Evolutionary conservation across 2,329 filamentous ascomycete species (phyloP).

Genomic region (Verticillium zaregamsianum): DNA sequence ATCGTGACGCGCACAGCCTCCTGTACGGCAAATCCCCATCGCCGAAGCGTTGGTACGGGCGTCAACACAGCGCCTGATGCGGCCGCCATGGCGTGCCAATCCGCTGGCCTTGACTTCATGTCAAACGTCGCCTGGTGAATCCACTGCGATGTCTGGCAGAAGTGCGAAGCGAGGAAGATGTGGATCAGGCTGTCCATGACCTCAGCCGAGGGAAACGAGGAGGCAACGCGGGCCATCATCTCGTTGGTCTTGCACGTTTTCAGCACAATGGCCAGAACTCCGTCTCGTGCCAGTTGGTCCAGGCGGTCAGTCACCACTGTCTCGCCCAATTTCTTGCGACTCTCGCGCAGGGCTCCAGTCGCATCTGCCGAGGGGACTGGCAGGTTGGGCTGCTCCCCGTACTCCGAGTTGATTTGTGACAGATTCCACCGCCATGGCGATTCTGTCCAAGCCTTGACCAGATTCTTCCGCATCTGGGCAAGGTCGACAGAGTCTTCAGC

Average conservation of each 20-base stretch:
- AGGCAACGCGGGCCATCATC: constrained; percentile 48
- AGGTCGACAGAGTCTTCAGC: constrained; percentile 37
- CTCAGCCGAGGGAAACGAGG: constrained; percentile 58
- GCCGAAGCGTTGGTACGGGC: constrained; percentile 52
- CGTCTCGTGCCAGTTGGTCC: constrained; percentile 50
- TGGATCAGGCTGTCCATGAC: constrained; percentile 58
- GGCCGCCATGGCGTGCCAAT: constrained; percentile 56
- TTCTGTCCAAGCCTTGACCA: constrained; percentile 45
- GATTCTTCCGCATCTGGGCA: constrained; percentile 39
- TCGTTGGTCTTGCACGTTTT: constrained; percentile 48
- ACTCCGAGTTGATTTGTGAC: constrained; percentile 37
- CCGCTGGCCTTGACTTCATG: constrained; percentile 50
- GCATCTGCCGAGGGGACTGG: constrained; percentile 36
- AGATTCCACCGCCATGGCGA: constrained; percentile 49
- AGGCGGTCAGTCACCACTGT: constrained; percentile 37
- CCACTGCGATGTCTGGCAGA: constrained; percentile 53
- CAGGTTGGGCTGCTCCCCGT: constrained; percentile 39
- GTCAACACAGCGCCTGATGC: constrained; percentile 58
- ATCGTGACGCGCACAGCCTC: constrained; percentile 41
- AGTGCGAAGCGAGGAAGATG: constrained; percentile 53
- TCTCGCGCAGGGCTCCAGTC: constrained; percentile 32
- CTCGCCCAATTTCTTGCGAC: constrained; percentile 30
- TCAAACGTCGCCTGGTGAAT: constrained; percentile 59
- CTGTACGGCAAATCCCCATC: constrained; percentile 54
- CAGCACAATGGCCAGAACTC: constrained; percentile 60